Conservation (phyloP, 139 green algal species). For the Coccomyxa sp. region DNA sequence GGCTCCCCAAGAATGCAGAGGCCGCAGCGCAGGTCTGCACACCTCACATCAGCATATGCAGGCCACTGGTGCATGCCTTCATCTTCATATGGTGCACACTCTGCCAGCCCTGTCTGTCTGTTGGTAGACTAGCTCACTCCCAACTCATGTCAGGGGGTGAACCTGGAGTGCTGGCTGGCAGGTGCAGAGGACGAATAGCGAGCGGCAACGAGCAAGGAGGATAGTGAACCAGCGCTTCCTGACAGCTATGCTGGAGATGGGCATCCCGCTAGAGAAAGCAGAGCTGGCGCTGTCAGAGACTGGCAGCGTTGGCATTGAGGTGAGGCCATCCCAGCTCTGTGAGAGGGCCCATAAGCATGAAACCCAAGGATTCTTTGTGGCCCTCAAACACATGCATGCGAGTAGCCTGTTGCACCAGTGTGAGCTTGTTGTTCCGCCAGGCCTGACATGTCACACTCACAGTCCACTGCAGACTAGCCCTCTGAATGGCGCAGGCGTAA, state of each 20-base stretch:
- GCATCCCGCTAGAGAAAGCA: slow-evolving; percentile 62
- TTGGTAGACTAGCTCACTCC: too few relatives aligned
- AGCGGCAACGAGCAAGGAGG: slow-evolving; percentile 9
- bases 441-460: too few relatives aligned
- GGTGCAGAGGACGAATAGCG: slow-evolving; percentile 17
- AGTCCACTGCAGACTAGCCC: too few relatives aligned
- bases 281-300: slow-evolving; percentile 80
- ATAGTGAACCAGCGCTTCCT: slow-evolving; percentile 75
- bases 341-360: too few relatives aligned
- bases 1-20: slow-evolving; percentile 58
- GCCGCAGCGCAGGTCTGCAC: slow-evolving; percentile 32
- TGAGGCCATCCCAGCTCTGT: too few relatives aligned
- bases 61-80: neutral
- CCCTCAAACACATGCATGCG: too few relatives aligned
- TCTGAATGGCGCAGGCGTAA: too few relatives aligned
- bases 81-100: neutral
- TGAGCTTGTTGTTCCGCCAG: too few relatives aligned
- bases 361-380: too few relatives aligned
- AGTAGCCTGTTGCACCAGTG: too few relatives aligned
- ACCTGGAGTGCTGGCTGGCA: neutral
- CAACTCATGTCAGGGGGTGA: neutral
- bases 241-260: slow-evolving; percentile 82
- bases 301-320: slow-evolving; percentile 82
- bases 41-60: too few relatives aligned
- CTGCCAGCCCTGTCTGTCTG: neutral